Conservation (phyloP, 2,329 filamentous ascomycete species). For the Sclerotinia glacialis region DNA sequence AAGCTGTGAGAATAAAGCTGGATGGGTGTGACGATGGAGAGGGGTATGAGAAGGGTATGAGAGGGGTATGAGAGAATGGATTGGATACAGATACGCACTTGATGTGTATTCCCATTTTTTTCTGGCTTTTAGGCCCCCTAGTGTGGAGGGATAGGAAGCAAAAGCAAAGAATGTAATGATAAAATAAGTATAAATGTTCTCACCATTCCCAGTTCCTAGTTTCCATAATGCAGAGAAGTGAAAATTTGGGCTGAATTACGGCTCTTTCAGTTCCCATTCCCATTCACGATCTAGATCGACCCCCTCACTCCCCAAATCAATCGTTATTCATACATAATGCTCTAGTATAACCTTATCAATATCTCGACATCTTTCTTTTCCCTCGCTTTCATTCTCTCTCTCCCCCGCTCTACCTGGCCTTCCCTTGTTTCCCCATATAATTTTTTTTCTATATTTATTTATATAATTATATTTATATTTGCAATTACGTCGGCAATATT, state of each 20-base stretch:
- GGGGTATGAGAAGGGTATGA: not conserved
- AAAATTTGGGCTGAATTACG: not conserved
- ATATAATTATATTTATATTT: too few species aligned
- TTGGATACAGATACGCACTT: slow-evolving; percentile 1
- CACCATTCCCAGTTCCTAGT: not conserved
- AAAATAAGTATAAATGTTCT: not conserved
- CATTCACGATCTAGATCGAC: too few species aligned
- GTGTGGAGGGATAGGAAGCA: not conserved
- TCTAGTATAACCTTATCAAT: too few species aligned
- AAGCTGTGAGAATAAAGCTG: not conserved
- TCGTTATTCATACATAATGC: too few species aligned
- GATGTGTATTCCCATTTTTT: not conserved
- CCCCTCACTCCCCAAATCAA: too few species aligned
- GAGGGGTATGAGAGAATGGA: not conserved
- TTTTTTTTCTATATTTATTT: too few species aligned
- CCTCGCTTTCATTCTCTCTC: too few species aligned
- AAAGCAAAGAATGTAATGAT: not conserved
- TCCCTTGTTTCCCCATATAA: too few species aligned
- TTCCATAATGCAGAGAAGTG: not conserved
- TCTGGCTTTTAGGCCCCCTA: not conserved
- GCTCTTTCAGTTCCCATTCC: not conserved
- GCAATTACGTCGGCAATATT: too few species aligned
- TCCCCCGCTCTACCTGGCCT: too few species aligned
- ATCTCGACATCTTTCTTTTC: too few species aligned
- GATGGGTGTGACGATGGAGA: not conserved